Evolutionary conservation across 306 rosid species (phyloP), one percentile per base, ranked within the genome.

Genomic region (Gleditsia sinensis): DNA sequence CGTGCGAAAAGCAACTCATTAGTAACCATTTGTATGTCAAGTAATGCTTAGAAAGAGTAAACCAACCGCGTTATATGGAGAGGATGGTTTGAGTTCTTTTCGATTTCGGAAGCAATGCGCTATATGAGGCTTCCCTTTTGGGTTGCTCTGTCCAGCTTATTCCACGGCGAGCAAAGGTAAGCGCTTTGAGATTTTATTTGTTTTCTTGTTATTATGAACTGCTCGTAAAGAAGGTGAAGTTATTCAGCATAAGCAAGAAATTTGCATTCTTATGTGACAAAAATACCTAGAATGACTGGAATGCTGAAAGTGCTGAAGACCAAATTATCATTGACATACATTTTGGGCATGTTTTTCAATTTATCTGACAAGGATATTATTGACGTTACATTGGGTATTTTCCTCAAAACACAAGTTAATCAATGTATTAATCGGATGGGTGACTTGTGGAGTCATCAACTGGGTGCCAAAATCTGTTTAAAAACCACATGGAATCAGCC

Each of bases 401-500:
- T 9, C 28, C 46, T 7, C n/a, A 62, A 37, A 36, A 61, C 28
- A 61, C 7, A 2, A 34, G 9, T 36, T 37, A 72, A 79, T 24
- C 8, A 3, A 6, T 1, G 61, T 34, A 21, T 58, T 53, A 72
- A 27, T 66, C 23, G 0, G 50, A 58, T 30, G 27, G 20, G 8
- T 20, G 59, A 42, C 49, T 3, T 1, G 81, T 76, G 62, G 92
- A 90, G 57, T 94, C 97, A 74, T 91, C 93, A 37, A 83, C 58
- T 0, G 88, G 92, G 78, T 86, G 49, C 88, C 90, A 84, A 39
- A 42, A 45, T 78, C 97, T 81, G 78, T 94, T 94, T 64, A 69
- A 79, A 79, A 94, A 82, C 98, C 96, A 88, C 74, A 78, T 10
- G 1, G 89, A 16, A 76, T 94, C 98, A 12, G 92, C 96, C 69